Conservation (phyloP, 148 eudicot genomes). For the Rhododendron molle region DNA sequence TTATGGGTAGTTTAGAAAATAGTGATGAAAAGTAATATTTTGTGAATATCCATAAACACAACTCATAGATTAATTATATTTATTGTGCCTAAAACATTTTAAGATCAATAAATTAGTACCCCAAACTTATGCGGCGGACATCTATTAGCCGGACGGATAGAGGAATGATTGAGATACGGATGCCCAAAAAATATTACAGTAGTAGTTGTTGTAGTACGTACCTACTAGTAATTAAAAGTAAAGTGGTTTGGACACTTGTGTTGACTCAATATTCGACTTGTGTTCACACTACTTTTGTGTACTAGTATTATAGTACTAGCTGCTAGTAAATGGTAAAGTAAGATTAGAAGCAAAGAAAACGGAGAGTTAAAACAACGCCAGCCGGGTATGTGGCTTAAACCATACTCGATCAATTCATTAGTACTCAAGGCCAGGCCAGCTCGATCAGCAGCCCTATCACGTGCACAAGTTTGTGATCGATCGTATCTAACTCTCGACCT, state of each 20-base stretch:
- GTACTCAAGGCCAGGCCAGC: too few species aligned
- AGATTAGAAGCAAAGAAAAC: too few species aligned
- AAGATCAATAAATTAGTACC: too few species aligned
- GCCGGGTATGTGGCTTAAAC: neutral
- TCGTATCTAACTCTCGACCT: conserved; percentile 9
- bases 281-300: neutral
- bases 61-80: too few species aligned
- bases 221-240: neutral
- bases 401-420: neutral
- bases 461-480: conserved; percentile 19
- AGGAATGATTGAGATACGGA: neutral
- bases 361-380: neutral
- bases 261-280: neutral
- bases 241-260: neutral
- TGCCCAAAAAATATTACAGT: neutral
- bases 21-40: too few species aligned
- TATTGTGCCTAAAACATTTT: too few species aligned
- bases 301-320: too few species aligned
- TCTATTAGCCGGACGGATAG: too few species aligned
- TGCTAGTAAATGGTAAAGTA: too few species aligned
- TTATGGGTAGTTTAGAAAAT: too few species aligned
- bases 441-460: neutral
- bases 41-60: too few species aligned
- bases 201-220: neutral
- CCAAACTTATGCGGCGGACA: too few species aligned